A percentile compares a stretch with the other conserved stretches of the same genome.
These are phyloP conservation scores for Parsonsia alboflavescens DNA, from an alignment of 257 asterid species.

Conservation along the genomic window DNA sequence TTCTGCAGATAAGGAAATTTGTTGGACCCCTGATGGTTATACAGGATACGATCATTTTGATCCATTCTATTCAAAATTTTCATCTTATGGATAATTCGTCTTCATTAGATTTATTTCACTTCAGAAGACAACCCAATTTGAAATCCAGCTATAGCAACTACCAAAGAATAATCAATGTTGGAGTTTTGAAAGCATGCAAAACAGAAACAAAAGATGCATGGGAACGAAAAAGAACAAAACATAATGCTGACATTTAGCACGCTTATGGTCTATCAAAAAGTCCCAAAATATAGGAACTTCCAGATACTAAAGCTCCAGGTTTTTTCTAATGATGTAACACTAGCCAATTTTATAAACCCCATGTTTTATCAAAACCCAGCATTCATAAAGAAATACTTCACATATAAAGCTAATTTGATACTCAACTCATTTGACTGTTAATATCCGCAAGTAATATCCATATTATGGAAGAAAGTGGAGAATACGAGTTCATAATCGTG, in stretches of 20 bases:
- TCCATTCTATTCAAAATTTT: conserved; percentile 11
- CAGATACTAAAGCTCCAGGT: not conserved
- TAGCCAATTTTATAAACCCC: not conserved
- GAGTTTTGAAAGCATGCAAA: not conserved
- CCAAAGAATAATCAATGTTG: not conserved
- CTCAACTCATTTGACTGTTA: not conserved
- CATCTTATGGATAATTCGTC: too few relatives aligned
- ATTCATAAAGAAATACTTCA: not conserved
- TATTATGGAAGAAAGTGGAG: not conserved
- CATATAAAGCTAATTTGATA: not conserved
- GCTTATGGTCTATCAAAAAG: not conserved
- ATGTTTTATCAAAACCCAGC: not conserved
- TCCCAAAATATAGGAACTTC: not conserved
- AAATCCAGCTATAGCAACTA: too few relatives aligned
- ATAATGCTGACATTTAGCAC: not conserved
- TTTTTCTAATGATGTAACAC: not conserved
- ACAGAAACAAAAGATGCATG: not conserved
- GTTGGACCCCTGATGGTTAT: not conserved
- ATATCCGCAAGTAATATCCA: not conserved
- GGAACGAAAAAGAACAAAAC: not conserved
- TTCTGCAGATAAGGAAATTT: not conserved
- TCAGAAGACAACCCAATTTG: too few relatives aligned
- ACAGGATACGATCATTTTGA: not conserved
- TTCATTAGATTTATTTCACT: too few relatives aligned
- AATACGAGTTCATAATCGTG: not conserved